Evolutionary conservation across 2,329 filamentous ascomycete species (phyloP).

Genomic region (Ambrosiella xylebori): DNA sequence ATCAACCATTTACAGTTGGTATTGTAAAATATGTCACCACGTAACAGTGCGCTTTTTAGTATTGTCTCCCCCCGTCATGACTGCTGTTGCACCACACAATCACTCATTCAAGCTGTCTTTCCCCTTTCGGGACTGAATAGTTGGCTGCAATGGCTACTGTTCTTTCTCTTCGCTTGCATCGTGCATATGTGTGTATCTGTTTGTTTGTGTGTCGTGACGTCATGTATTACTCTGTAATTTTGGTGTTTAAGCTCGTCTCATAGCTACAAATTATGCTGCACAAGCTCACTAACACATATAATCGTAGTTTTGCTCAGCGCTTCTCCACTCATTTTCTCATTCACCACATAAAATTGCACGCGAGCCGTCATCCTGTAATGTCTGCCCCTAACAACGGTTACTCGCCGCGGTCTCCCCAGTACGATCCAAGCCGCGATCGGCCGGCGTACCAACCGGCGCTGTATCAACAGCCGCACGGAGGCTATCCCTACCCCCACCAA

Average conservation of each 20-base stretch:
- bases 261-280: not conserved
- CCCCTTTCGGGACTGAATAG: no score
- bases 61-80: no score
- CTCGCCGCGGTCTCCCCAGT: not conserved
- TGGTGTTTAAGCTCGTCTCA: not conserved
- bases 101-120: no score
- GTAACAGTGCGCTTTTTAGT: no score
- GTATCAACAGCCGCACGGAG: not conserved
- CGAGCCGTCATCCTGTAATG: not conserved
- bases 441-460: not conserved
- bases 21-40: no score
- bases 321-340: not conserved
- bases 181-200: no score
- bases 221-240: no score
- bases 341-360: not conserved
- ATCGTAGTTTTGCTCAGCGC: not conserved
- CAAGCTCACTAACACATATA: not conserved
- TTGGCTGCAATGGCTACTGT: no score
- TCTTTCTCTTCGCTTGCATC: no score
- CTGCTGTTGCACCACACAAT: no score
- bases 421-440: not conserved
- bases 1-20: no score
- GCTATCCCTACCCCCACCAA: conserved; percentile 1
- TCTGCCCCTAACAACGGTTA: not conserved
- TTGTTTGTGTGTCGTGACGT: no score